Base-by-base conservation (phyloP, 2,329 filamentous ascomycete species). In the Colletotrichum sp. region DNA sequence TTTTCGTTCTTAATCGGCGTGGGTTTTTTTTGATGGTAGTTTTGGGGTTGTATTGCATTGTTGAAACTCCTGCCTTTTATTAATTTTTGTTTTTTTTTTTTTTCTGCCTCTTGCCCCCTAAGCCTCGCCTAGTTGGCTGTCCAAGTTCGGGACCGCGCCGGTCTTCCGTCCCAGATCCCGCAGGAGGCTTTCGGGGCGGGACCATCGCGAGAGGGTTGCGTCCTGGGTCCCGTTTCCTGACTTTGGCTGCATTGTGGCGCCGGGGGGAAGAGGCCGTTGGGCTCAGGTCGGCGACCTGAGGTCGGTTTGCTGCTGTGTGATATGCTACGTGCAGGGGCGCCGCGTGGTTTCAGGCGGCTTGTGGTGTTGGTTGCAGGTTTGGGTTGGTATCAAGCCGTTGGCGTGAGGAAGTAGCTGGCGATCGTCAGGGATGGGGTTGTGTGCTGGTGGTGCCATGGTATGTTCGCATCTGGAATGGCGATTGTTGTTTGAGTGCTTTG, bases 301-400 rank as follows among this genome's bases (percentile, higher is more conserved):
- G 7, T 34, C 8, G 16, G n/a, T 9, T 18, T 21, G 18, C 18
- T 30, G 28, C n/a, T 32, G 16, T 62, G 18, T 62, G 59, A 30
- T 62, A 62, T 30, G 18, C 26, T 52, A 12, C n/a, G 4, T 13
- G 44, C 28, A 28, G 18, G 18, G 30, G n/a, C 26, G 30, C 44
- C 67, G 44, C 34, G 59, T 64, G 67, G 67, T 74, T 74, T 74
- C 71, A 74, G 71, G 71, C 24, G 30, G 44, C 39, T 63, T 44
- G n/a, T 34, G 16, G 24, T 34, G 39, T 30, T 55, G 15, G 64
- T 24, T 8, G 39, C 24, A 21, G 39, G 44, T 67, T 52, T 24
- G 26, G 16, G 26, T 21, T 36, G 18, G 39, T 34, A n/a, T 18
- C 21, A 32, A 63, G 60, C n/a, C n/a, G 60, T 28, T 55, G 6